Evolutionary conservation across 345 rosid genomes (phyloP).

Genomic region (Corymbia maculata): DNA sequence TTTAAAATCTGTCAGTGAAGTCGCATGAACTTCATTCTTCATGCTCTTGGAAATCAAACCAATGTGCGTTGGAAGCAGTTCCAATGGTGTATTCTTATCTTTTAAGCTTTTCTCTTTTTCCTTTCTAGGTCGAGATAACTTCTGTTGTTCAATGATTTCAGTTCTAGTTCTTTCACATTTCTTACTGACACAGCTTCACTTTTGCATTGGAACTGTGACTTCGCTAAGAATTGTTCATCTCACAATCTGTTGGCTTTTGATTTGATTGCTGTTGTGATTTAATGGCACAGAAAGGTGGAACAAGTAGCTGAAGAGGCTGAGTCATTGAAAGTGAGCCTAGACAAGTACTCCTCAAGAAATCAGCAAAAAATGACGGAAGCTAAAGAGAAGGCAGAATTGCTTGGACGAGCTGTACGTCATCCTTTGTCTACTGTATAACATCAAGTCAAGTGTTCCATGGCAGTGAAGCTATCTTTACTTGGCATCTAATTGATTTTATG

Average conservation of each 20-base stretch:
- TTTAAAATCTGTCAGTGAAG: background rate
- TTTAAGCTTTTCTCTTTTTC: background rate
- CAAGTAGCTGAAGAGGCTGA: slow-evolving; percentile 87
- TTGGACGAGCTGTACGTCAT: slow-evolving; percentile 60
- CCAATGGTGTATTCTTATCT: background rate
- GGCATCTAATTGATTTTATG: background rate
- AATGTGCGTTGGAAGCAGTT: background rate
- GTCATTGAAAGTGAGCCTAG: slow-evolving; percentile 65
- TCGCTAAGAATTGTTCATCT: background rate
- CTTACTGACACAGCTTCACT: background rate
- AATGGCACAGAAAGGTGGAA: slow-evolving; percentile 56
- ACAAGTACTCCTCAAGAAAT: slow-evolving; percentile 56
- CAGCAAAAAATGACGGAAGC: slow-evolving; percentile 65
- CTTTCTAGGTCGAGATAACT: background rate
- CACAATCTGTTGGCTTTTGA: background rate
- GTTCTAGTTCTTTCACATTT: background rate
- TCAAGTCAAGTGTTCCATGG: background rate
- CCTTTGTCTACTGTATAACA: background rate
- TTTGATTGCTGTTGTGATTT: background rate
- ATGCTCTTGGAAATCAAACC: background rate
- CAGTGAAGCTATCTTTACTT: background rate
- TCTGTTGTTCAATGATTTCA: background rate
- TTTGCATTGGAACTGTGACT: background rate
- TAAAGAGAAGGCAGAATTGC: slow-evolving; percentile 80
- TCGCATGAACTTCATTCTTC: background rate